Conservation (phyloP, 75 land plant species). For the Cryptomeria japonica region DNA sequence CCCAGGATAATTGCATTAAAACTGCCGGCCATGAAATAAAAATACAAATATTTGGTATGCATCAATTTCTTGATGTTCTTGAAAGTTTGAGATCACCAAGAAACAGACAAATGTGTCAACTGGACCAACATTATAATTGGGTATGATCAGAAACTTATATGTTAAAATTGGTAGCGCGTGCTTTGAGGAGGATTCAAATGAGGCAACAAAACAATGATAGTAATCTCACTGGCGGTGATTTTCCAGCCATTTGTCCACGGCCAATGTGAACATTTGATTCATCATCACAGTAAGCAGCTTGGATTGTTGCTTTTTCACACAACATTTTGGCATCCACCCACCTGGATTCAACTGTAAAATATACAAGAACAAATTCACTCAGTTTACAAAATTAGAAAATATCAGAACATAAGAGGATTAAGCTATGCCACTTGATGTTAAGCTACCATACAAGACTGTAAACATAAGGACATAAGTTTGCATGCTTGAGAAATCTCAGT, state of each 20-base stretch:
- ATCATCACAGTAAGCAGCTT: not conserved
- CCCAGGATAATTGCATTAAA: not conserved
- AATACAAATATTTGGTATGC: not conserved
- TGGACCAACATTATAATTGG: not conserved
- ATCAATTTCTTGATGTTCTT: not conserved
- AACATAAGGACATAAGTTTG: not conserved
- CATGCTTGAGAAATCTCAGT: no score
- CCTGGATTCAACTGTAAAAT: not conserved
- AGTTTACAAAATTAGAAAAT: not conserved
- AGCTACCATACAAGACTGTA: not conserved
- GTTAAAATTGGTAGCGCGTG: not conserved
- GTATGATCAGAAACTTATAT: not conserved
- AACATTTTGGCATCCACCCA: not conserved
- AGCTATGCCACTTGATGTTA: not conserved
- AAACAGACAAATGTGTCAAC: not conserved
- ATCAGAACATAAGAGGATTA: not conserved
- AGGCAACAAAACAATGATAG: not conserved
- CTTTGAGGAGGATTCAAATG: not conserved
- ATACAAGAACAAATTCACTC: not conserved
- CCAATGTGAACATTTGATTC: not conserved
- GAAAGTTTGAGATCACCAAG: not conserved
- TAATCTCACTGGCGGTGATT: not conserved
- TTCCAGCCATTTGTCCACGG: not conserved
- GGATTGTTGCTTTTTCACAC: not conserved
- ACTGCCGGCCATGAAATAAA: not conserved